A percentile compares a stretch with the other conserved stretches of the same genome.
Conservation (phyloP, 352 stramenopile genomes). For the Phytophthora europaea region DNA sequence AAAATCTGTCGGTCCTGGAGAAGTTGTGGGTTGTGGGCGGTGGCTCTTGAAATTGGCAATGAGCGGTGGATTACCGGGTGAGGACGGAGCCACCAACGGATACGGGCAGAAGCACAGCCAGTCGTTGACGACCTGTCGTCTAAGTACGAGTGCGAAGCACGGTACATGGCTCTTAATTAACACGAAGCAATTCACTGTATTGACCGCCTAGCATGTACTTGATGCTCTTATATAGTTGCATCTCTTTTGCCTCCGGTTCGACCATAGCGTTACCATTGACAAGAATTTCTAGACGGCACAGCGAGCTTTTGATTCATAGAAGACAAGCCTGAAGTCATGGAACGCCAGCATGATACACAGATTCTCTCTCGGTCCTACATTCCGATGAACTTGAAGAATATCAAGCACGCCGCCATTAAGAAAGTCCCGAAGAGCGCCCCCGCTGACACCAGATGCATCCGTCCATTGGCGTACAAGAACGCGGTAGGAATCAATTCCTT, state of each 20-base stretch:
- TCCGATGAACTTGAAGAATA: conserved; percentile 86
- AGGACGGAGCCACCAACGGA: neutral
- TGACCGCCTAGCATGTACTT: too few species aligned
- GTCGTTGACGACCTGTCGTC: conserved; percentile 13
- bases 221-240: too few species aligned
- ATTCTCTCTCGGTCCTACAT: conserved; percentile 28
- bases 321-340: too few species aligned
- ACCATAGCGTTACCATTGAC: too few species aligned
- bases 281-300: too few species aligned
- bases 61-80: too few species aligned
- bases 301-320: too few species aligned
- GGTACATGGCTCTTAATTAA: neutral
- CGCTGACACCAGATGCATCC: conserved; percentile 84
- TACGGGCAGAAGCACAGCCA: conserved; percentile 20
- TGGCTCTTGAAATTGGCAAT: conserved; percentile 25
- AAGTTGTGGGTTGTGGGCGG: conserved; percentile 12
- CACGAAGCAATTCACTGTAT: too few species aligned
- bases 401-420: conserved; percentile 90
- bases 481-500: conserved; percentile 94
- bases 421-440: conserved; percentile 83
- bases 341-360: neutral
- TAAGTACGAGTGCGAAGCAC: neutral
- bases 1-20: neutral
- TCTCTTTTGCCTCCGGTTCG: too few species aligned
- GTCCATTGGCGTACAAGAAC: conserved; percentile 85